phyloP scores from a whole-genome alignment of 179 eudicot species.

The Spergularia azorica region DNA sequence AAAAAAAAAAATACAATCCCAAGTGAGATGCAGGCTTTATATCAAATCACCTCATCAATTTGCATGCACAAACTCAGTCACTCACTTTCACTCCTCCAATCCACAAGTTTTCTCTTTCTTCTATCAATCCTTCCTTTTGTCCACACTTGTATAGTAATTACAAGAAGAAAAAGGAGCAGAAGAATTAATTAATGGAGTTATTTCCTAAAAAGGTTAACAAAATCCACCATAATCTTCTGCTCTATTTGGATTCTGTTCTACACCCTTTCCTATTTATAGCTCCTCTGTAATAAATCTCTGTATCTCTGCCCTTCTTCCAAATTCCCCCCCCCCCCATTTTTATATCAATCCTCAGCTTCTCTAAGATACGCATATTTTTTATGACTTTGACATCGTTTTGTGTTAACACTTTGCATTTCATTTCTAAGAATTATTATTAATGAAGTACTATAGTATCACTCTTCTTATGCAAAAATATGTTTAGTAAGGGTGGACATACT shows the following conservation, averaged over 20 bases:
- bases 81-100: background rate
- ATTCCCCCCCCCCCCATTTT: background rate
- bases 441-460: too few species aligned
- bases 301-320: background rate
- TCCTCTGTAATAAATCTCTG: conserved; percentile 1
- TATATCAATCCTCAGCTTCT: background rate
- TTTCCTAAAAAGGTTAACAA: conserved; percentile 15
- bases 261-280: conserved; percentile 15
- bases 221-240: background rate
- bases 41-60: conserved; percentile 20
- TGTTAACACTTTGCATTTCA: background rate
- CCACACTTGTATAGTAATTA: background rate
- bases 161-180: background rate
- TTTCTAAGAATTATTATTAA: background rate
- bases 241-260: background rate
- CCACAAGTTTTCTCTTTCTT: background rate
- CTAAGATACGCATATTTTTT: conserved; percentile 14
- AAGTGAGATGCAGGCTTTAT: conserved; percentile 21
- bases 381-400: conserved; percentile 4
- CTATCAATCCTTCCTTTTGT: conserved; percentile 9
- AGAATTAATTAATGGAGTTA: too few species aligned
- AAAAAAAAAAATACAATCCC: background rate
- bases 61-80: background rate
- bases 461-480: too few species aligned
- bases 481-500: too few species aligned